phyloP scores from a whole-genome alignment of 306 rosid genomes.

The Trifolium dubium region DNA sequence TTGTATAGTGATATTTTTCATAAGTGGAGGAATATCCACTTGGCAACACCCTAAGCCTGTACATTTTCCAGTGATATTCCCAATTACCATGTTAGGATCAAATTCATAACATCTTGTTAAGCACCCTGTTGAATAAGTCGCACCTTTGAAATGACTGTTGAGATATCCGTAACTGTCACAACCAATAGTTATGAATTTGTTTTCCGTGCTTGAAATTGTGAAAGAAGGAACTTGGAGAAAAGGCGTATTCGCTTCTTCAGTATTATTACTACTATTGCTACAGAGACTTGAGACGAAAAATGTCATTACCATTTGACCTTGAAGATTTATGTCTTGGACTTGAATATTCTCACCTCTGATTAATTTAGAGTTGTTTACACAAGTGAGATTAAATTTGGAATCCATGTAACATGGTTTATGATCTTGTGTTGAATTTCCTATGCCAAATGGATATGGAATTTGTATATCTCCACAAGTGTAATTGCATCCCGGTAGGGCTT shows the following conservation, averaged over 20 bases:
- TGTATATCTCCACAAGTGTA: conserved; percentile 47
- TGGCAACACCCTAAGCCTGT: conserved; percentile 32
- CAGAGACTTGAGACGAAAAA: not conserved
- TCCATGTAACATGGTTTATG: conserved; percentile 22
- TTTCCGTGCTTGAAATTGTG: conserved; percentile 31
- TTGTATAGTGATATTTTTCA: not conserved
- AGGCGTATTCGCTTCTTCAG: not conserved
- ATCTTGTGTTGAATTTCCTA: not conserved
- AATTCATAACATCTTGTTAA: not conserved
- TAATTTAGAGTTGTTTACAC: not conserved
- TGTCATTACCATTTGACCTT: conserved; percentile 18
- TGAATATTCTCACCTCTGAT: accelerated
- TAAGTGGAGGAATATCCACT: conserved; percentile 9
- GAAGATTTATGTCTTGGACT: conserved; percentile 28
- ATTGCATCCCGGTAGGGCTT: conserved; percentile 23
- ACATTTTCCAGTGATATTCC: not conserved
- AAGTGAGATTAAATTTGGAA: not conserved
- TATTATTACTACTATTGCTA: not conserved
- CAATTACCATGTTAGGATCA: not conserved
- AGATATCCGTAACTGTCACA: conserved; percentile 37
- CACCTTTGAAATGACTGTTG: accelerated
- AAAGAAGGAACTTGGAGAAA: not conserved
- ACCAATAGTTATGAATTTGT: conserved; percentile 41
- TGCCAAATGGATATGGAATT: conserved; percentile 64
- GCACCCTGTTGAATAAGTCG: not conserved